Base-by-base conservation (phyloP, 202 grass and related monocot genomes). In the Eragrostis tef region DNA sequence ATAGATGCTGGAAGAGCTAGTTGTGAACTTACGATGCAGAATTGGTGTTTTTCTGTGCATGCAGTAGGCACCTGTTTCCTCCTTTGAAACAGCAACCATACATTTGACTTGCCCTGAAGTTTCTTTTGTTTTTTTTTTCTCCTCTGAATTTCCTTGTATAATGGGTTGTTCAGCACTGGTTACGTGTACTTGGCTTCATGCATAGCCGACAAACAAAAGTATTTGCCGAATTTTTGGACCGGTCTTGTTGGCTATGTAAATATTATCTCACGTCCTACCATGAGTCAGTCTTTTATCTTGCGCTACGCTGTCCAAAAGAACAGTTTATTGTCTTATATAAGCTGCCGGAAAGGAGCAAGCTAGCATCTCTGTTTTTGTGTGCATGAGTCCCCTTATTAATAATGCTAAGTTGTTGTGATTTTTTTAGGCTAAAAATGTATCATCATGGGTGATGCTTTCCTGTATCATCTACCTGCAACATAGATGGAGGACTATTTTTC, bases 401-500 rank as follows among this genome's bases (percentile, higher is more conserved):
- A 52, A 54, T 78, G 43, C 41, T 43, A 68, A 74, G 31, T 25
- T 76, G 24, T 68, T 51, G 7, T 77, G 22, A 11, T 74, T 45
- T 48, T 26, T 59, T 62, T 85, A 81, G 72, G 87, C 4, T 2
- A 26, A 42, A 64, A 75, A 60, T 77, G 71, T 26, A 76, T 74
- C 62, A 69, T 51, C 44, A 52, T 39, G 11, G 51, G 53, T 84
- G 64, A 68, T 75, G 44, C 24, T 75, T 44, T 43, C 53, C 34
- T 50, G 69, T 54, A 15, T 45, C 48, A 45, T 61, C 74, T 29
- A 71, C 63, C 36, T 82, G 56, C 34, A 88, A 68, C 51, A 81
- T 49, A 77, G 44, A 94, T 97, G 90, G 94, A 93, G 71, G 89
- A 97, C 46, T 97, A 84, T 84, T 85, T 88, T 75, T 36, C 29